These are phyloP conservation scores for Aspergillus awamori DNA, from an alignment of 2,329 filamentous ascomycete species.

Conservation along the genomic window DNA sequence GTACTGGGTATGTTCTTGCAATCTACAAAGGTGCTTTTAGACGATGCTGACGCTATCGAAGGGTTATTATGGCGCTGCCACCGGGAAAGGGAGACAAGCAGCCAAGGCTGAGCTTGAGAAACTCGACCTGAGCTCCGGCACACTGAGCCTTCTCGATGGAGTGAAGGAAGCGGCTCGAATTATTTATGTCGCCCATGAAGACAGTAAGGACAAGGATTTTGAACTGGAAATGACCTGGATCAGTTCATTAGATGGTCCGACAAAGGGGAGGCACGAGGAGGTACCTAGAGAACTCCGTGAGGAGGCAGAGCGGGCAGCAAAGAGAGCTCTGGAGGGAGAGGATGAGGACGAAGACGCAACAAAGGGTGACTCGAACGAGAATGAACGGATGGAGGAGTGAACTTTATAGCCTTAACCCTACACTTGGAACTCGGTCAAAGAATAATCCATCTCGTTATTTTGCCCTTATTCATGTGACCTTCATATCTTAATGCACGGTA, in stretches of 20 bases:
- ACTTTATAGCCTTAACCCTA: slow-evolving; percentile 1
- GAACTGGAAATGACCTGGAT: slow-evolving; percentile 99
- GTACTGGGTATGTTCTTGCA: slow-evolving; percentile 71
- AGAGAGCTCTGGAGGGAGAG: slow-evolving; percentile 84
- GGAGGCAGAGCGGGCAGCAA: slow-evolving; percentile 90
- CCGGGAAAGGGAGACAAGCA: slow-evolving; percentile 93
- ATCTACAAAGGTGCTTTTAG: background rate
- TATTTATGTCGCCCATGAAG: slow-evolving; percentile 96
- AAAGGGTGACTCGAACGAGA: slow-evolving; percentile 61
- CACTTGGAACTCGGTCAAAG: slow-evolving; percentile 5
- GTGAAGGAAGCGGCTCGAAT: slow-evolving; percentile 97
- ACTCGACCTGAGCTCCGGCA: slow-evolving; percentile 78
- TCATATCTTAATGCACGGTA: background rate
- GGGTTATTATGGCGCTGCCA: slow-evolving; percentile 97
- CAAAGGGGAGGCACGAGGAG: slow-evolving; percentile 88
- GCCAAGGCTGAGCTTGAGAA: slow-evolving; percentile 99
- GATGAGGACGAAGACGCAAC: slow-evolving; percentile 74
- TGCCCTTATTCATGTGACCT: background rate
- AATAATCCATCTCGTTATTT: background rate
- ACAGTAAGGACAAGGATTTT: slow-evolving; percentile 99
- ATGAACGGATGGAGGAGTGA: slow-evolving; percentile 88
- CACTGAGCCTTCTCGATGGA: slow-evolving; percentile 77
- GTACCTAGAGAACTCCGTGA: slow-evolving; percentile 88
- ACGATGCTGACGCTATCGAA: slow-evolving; percentile 37
- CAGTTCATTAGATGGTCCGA: slow-evolving; percentile 79